Evolutionary conservation across 2,329 filamentous ascomycete genomes (phyloP).

Genomic region (Sporothrix humicola): DNA sequence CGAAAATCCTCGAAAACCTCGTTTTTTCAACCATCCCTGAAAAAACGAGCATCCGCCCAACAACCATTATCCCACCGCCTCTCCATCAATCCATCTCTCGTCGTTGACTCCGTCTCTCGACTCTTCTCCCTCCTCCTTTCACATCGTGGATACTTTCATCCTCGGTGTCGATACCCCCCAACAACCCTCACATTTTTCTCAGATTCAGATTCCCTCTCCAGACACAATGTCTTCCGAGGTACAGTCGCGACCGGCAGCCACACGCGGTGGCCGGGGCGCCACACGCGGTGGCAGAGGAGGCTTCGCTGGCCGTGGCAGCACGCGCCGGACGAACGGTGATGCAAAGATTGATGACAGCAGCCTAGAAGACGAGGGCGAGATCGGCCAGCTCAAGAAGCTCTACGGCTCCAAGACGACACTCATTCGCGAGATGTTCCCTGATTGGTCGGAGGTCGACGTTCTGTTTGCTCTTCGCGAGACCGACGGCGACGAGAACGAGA

Average conservation of each 20-base stretch:
- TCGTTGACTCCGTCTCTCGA: not conserved
- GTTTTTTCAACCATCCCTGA: slow-evolving; percentile 21
- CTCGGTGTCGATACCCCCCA: slow-evolving; percentile 26
- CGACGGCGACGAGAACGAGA: slow-evolving; percentile 75
- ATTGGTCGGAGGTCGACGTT: slow-evolving; percentile 95
- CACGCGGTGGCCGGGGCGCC: slow-evolving; percentile 83
- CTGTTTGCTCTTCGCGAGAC: slow-evolving; percentile 91
- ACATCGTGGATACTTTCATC: not conserved
- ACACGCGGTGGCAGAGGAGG: slow-evolving; percentile 83
- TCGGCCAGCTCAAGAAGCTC: slow-evolving; percentile 89
- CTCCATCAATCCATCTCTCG: not conserved
- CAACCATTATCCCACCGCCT: not conserved
- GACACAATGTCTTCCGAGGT: slow-evolving; percentile 91
- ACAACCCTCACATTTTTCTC: not conserved
- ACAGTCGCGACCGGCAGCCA: slow-evolving; percentile 79
- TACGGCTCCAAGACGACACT: slow-evolving; percentile 78
- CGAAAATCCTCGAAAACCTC: slow-evolving; percentile 29
- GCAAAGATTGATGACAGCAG: slow-evolving; percentile 60
- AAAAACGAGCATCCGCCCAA: slow-evolving; percentile 11
- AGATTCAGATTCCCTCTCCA: slow-evolving; percentile 48
- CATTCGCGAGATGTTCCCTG: slow-evolving; percentile 91
- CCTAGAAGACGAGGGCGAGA: slow-evolving; percentile 80
- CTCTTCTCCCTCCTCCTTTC: slow-evolving; percentile 17
- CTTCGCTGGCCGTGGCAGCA: slow-evolving; percentile 71
- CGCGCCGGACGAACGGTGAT: slow-evolving; percentile 78